Conservation (phyloP, 371 early-diverging fungal genomes). For the Funneliformis caledonium region DNA sequence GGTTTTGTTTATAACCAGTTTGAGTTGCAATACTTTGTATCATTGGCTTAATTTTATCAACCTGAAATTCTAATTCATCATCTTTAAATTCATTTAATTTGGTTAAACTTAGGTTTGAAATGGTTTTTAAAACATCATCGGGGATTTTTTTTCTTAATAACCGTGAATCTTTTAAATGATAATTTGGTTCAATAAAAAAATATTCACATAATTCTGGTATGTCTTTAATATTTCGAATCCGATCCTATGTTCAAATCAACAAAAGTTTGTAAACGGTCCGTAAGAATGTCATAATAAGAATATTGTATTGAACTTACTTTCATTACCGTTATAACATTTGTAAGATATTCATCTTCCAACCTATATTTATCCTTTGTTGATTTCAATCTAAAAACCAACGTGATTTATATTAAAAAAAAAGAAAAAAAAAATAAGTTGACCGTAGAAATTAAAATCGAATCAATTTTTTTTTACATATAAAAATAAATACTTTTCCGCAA, state of each 20-base stretch:
- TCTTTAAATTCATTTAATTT: not conserved
- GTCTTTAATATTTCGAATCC: slow-evolving; percentile 63
- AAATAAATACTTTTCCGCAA: slow-evolving; percentile 42
- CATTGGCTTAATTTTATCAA: slow-evolving; percentile 3
- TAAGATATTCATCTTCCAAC: slow-evolving; percentile 51
- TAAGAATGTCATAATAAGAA: not conserved
- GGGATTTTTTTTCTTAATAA: slow-evolving; percentile 41
- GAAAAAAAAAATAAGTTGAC: slow-evolving; percentile 7
- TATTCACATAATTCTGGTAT: slow-evolving; percentile 62
- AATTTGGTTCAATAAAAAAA: slow-evolving; percentile 63
- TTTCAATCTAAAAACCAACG: slow-evolving; percentile 22
- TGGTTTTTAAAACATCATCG: slow-evolving; percentile 2
- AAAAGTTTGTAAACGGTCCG: not conserved
- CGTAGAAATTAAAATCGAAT: not conserved
- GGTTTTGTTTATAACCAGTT: slow-evolving; percentile 2
- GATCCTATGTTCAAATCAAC: slow-evolving; percentile 48
- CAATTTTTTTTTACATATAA: not conserved
- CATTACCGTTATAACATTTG: slow-evolving; percentile 53
- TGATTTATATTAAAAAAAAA: not conserved
- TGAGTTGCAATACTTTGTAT: not conserved
- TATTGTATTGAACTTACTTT: slow-evolving; percentile 45
- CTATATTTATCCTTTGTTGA: slow-evolving; percentile 41
- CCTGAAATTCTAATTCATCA: slow-evolving; percentile 19
- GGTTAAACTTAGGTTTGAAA: not conserved
- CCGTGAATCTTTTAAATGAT: slow-evolving; percentile 54